Percentiles rank a stretch among this genome's conserved stretches.
Conservation (phyloP, 2,329 filamentous ascomycete species). For the Herpomyces periplanetae region DNA sequence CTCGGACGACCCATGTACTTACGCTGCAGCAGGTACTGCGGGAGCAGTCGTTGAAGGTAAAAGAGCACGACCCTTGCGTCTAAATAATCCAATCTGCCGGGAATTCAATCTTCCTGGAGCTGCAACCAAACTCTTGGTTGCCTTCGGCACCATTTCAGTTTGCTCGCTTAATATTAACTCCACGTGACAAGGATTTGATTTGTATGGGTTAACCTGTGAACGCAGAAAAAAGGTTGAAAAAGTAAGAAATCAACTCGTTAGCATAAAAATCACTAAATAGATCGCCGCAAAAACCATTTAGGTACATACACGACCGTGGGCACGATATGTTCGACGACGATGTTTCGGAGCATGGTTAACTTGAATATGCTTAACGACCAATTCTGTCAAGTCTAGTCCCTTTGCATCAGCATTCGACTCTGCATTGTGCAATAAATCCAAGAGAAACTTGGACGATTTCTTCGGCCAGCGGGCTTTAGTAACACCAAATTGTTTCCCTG, state of each 20-base stretch:
- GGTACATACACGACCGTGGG: slow-evolving; percentile 80
- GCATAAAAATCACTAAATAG: slow-evolving; percentile 1
- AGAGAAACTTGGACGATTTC: slow-evolving; percentile 94
- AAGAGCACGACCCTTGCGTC: too few species aligned
- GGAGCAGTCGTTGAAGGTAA: too few species aligned
- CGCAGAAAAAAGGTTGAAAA: slow-evolving; percentile 2
- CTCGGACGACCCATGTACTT: too few species aligned
- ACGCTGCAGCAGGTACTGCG: too few species aligned
- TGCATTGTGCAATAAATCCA: slow-evolving; percentile 85
- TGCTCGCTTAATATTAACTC: slow-evolving; percentile 97
- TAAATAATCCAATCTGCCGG: slow-evolving; percentile 89
- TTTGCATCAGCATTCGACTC: slow-evolving; percentile 90
- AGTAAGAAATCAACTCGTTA: slow-evolving; percentile 2
- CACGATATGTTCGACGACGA: slow-evolving; percentile 95
- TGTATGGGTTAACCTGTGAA: slow-evolving; percentile 99
- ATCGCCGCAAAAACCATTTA: neutral
- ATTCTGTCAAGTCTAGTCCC: slow-evolving; percentile 82
- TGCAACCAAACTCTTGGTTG: slow-evolving; percentile 21
- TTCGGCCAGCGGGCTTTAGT: slow-evolving; percentile 91
- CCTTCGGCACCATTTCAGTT: slow-evolving; percentile 83
- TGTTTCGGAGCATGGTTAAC: slow-evolving; percentile 99
- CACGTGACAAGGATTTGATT: slow-evolving; percentile 99
- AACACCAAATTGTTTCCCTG: slow-evolving; percentile 97
- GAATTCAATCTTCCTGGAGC: slow-evolving; percentile 32
- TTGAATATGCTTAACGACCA: slow-evolving; percentile 99